These are phyloP conservation scores for Sporothrix globosa DNA, from an alignment of 2,329 filamentous ascomycete genomes.

Conservation along the genomic window DNA sequence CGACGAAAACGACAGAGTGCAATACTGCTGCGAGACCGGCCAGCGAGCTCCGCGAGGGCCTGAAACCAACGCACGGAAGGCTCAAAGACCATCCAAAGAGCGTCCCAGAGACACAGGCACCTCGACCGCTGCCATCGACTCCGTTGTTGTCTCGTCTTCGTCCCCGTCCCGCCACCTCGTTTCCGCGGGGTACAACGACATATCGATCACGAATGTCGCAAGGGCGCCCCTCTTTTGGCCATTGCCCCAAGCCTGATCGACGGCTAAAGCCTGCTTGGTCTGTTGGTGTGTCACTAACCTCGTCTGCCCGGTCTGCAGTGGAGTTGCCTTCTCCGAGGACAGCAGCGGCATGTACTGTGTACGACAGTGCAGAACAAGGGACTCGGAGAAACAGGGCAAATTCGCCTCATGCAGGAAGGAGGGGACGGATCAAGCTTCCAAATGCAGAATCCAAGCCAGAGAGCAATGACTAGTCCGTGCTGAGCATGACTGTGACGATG, in stretches of 20 bases:
- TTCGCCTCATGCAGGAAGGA: not conserved
- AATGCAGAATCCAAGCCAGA: too few species aligned
- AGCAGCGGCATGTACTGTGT: too few species aligned
- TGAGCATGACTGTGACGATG: too few species aligned
- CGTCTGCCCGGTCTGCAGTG: not conserved
- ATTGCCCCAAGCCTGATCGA: constrained; percentile 14
- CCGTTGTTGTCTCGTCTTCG: not conserved
- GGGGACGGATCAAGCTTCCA: not conserved
- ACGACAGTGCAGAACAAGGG: not conserved
- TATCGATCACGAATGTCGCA: constrained; percentile 27
- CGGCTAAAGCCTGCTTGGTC: not conserved
- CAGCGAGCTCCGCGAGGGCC: constrained; percentile 21
- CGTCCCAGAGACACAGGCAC: too few species aligned
- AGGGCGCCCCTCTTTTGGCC: constrained; percentile 6
- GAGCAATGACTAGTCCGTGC: too few species aligned
- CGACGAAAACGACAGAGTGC: not conserved
- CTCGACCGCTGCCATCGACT: not conserved
- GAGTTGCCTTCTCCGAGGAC: not conserved
- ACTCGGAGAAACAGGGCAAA: not conserved
- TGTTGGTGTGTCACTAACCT: too few species aligned
- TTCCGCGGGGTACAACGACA: constrained; percentile 27
- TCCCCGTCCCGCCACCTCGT: not conserved
- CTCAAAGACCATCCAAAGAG: too few species aligned
- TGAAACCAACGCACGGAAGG: too few species aligned
- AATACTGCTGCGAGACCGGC: not conserved